phyloP scores from a whole-genome alignment of 148 eudicot genomes.

The Rhododendron vialii region DNA sequence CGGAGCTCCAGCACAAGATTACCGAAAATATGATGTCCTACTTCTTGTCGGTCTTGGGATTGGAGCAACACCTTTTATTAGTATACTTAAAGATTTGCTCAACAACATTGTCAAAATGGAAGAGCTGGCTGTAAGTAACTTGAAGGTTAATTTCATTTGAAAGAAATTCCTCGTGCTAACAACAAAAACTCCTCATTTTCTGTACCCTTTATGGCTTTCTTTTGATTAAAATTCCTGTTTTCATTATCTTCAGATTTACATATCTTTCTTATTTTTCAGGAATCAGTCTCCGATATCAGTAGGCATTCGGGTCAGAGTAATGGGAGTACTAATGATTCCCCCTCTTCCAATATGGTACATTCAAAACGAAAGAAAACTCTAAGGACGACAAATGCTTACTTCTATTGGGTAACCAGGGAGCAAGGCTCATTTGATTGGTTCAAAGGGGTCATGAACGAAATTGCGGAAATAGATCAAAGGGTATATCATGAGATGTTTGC shows the following conservation, averaged over 20 bases:
- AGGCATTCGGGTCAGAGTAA: slow-evolving; percentile 34
- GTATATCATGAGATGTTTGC: slow-evolving; percentile 36
- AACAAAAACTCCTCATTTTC: neutral
- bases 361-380: slow-evolving; percentile 56
- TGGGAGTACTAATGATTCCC: slow-evolving; percentile 21
- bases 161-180: neutral
- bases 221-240: neutral
- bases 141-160: neutral
- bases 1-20: slow-evolving; percentile 98
- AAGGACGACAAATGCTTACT: slow-evolving; percentile 86
- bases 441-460: slow-evolving; percentile 97
- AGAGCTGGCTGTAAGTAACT: slow-evolving; percentile 66
- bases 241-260: neutral
- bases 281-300: slow-evolving; percentile 31
- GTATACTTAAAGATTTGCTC: slow-evolving; percentile 88
- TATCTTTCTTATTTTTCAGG: slow-evolving; percentile 22
- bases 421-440: slow-evolving; percentile 99
- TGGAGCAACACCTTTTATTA: slow-evolving; percentile 96
- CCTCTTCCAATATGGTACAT: slow-evolving; percentile 22
- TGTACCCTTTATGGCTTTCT: neutral
- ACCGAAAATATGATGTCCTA: slow-evolving; percentile 81
- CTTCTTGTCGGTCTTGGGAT: slow-evolving; percentile 91
- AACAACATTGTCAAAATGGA: slow-evolving; percentile 80
- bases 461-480: slow-evolving; percentile 87
- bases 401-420: slow-evolving; percentile 95